Base-by-base conservation (phyloP, 2,329 filamentous ascomycete genomes). In the Xylaria sp. region DNA sequence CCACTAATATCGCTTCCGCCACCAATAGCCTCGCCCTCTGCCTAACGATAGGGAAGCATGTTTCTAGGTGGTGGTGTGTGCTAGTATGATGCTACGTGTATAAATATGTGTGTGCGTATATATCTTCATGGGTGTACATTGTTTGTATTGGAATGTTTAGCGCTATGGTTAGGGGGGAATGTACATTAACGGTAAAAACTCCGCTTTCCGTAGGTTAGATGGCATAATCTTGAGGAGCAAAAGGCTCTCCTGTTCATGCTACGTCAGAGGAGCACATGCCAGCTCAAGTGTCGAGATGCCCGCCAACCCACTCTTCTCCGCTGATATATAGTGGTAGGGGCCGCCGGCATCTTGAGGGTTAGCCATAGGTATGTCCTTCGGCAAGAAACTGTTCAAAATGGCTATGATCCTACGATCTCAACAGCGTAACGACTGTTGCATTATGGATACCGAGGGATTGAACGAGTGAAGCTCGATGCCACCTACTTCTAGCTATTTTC, bases 1-100 rank as follows among this genome's bases (percentile, higher is more conserved):
- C 80, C 82, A 2, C 63, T 85, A 41, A 64, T 84, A 20, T 75
- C 79, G 22, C 70, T 65, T 17, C 59, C 65, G 17, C 61, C 66
- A 16, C 63, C 72, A 6, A 64, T 61, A n/a, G 46, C 63, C 39
- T 63, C 64, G 24, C 51, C 63, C 20, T 47, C 61, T n/a, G 39
- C 52, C 8, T 56, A 56, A 41, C 2, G 7, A 18, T 7, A 41
- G 8, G 11, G 16, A 37, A 17, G 2, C 17, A 9, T 38, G 7
- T 26, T 24, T 4, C 16, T 24, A 19, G 20, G 24, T 19, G 40
- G 20, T 16, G 13, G 40, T n/a, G n/a, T n/a, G n/a, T n/a, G 40
- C 21, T 22, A 29, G 3, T 18, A 3, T 17, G 8, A 34, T 44
- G 7, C 4, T 26, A 8, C 17, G 11, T 21, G 20, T 16, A 39